These are phyloP conservation scores for Fusarium scirpi DNA, from an alignment of 2,329 filamentous ascomycete species.

Conservation along the genomic window DNA sequence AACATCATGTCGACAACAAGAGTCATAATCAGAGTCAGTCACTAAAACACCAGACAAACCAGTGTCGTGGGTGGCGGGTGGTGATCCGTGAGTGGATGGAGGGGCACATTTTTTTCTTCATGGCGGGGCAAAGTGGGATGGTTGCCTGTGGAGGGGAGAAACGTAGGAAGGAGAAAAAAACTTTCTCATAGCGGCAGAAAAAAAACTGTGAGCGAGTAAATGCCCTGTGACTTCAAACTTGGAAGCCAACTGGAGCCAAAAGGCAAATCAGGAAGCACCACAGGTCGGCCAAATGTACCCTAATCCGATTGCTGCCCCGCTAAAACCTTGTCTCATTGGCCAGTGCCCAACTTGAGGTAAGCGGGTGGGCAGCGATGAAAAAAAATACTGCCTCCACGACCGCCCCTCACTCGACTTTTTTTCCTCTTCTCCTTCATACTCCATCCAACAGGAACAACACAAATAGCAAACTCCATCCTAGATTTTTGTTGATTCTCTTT, in stretches of 20 bases:
- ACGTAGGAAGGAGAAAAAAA: conserved; percentile 15
- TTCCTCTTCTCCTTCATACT: conserved; percentile 50
- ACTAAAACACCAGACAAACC: conserved; percentile 16
- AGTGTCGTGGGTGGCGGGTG: conserved; percentile 26
- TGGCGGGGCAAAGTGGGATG: conserved; percentile 29
- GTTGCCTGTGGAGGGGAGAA: neutral
- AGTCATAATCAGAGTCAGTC: conserved; percentile 18
- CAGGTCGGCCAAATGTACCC: conserved; percentile 42
- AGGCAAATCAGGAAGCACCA: conserved; percentile 12
- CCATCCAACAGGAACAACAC: conserved; percentile 47
- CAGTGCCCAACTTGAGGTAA: conserved; percentile 45
- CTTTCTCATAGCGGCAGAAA: conserved; percentile 14
- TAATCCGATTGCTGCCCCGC: conserved; percentile 43
- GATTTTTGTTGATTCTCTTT: conserved; percentile 57
- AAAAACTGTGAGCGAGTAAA: conserved; percentile 10
- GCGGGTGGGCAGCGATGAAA: conserved; percentile 50
- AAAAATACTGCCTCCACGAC: conserved; percentile 53
- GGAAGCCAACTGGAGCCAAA: neutral
- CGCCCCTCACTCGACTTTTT: conserved; percentile 57
- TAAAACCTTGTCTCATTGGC: conserved; percentile 42
- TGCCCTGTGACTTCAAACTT: conserved; percentile 10
- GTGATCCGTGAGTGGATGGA: conserved; percentile 34
- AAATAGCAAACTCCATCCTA: conserved; percentile 55
- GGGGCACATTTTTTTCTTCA: conserved; percentile 22
- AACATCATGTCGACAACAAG: conserved; percentile 6